A percentile compares a stretch with the other conserved stretches of the same genome.
phyloP scores from a whole-genome alignment of 345 rosid species.

The Mallotus nudiflorus region DNA sequence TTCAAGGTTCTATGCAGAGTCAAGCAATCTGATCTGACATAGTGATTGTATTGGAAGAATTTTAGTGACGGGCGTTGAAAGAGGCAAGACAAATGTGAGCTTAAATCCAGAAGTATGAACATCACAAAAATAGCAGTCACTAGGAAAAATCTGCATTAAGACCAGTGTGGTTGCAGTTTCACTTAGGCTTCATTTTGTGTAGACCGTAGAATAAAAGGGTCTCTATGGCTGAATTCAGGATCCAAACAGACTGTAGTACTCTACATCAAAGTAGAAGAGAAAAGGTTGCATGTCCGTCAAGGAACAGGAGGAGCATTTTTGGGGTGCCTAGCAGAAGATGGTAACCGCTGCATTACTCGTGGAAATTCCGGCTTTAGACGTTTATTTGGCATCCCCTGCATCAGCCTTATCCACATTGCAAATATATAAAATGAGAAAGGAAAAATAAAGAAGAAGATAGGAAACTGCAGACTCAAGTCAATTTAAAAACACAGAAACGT shows the following conservation, averaged over 20 bases:
- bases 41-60: background rate
- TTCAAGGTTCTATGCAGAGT: background rate
- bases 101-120: constrained; percentile 3
- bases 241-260: background rate
- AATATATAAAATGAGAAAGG: constrained; percentile 1
- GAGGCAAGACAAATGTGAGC: background rate
- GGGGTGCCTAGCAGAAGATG: constrained; percentile 75
- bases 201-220: background rate
- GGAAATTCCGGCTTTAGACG: constrained; percentile 73
- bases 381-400: constrained; percentile 66
- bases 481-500: background rate
- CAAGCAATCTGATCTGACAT: background rate
- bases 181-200: constrained; percentile 7
- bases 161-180: constrained; percentile 6
- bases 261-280: constrained; percentile 4
- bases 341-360: constrained; percentile 62
- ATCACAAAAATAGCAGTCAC: constrained; percentile 8
- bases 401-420: constrained; percentile 42
- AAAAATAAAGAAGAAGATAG: background rate
- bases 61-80: background rate
- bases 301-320: constrained; percentile 60
- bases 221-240: constrained; percentile 1
- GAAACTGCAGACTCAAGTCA: background rate
- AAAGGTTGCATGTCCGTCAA: constrained; percentile 32
- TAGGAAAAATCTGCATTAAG: constrained; percentile 12